phyloP scores from a whole-genome alignment of 2,329 filamentous ascomycete species.

The Trichoderma cornu-damae region DNA sequence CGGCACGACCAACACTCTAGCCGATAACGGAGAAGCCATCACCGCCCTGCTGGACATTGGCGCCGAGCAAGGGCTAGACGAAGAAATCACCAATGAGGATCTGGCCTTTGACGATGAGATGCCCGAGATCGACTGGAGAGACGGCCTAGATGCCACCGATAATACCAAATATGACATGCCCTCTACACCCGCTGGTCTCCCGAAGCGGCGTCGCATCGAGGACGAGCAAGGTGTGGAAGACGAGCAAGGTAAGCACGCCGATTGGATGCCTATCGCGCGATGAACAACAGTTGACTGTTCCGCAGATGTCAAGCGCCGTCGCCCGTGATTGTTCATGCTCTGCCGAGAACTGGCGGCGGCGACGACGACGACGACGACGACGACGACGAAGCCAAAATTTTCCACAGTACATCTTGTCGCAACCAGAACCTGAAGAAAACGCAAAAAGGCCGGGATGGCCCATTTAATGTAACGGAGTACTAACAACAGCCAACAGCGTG shows the following conservation, averaged over 20 bases:
- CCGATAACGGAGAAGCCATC: conserved; percentile 30
- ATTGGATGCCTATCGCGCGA: background rate
- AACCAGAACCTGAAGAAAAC: background rate
- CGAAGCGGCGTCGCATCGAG: conserved; percentile 21
- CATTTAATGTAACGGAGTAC: conserved; percentile 5
- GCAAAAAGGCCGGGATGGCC: background rate
- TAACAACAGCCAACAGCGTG: conserved; percentile 14
- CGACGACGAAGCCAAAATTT: conserved; percentile 4
- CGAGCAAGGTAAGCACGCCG: conserved; percentile 20
- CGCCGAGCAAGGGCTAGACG: conserved; percentile 19
- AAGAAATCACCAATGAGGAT: conserved; percentile 17
- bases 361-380: conserved; percentile 3
- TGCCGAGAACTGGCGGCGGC: conserved; percentile 1
- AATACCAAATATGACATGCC: conserved; percentile 8
- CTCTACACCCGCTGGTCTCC: background rate
- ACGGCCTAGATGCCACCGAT: conserved; percentile 16
- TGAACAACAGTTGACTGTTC: conserved; percentile 13
- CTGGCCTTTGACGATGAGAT: conserved; percentile 22
- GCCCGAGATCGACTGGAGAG: conserved; percentile 26
- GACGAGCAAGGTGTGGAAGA: conserved; percentile 20
- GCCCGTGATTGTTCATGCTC: conserved; percentile 14
- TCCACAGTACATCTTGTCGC: background rate
- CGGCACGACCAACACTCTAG: conserved; percentile 32
- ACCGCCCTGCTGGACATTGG: conserved; percentile 25
- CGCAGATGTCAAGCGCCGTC: conserved; percentile 23